phyloP scores from a whole-genome alignment of 2,329 filamentous ascomycete species.

The Aspergillus vadensis region DNA sequence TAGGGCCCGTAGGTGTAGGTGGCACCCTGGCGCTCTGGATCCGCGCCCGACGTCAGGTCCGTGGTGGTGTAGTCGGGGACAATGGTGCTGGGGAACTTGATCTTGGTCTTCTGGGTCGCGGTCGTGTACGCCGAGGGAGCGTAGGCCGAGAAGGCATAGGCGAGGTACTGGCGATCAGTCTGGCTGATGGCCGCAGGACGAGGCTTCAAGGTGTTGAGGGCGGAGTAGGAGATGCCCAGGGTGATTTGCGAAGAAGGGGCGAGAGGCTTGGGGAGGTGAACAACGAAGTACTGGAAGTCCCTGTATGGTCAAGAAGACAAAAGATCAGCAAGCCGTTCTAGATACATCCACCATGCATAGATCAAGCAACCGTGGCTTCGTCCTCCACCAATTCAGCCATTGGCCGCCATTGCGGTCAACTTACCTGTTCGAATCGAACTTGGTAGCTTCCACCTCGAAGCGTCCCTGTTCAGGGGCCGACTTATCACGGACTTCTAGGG shows the following conservation, averaged over 20 bases:
- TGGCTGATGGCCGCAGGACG: constrained; percentile 83
- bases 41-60: constrained; percentile 60
- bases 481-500: constrained; percentile 89
- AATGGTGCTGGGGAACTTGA: constrained; percentile 79
- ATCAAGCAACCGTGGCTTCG: constrained; percentile 20
- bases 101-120: constrained; percentile 92
- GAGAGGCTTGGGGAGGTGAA: constrained; percentile 75
- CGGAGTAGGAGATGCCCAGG: constrained; percentile 80
- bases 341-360: neutral
- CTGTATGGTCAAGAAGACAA: constrained; percentile 44
- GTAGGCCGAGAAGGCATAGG: constrained; percentile 84
- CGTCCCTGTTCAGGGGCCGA: constrained; percentile 69
- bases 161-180: constrained; percentile 80
- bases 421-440: constrained; percentile 57
- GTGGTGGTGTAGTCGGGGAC: constrained; percentile 82
- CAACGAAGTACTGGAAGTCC: constrained; percentile 78
- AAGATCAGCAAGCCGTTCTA: neutral
- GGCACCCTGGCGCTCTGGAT: constrained; percentile 79
- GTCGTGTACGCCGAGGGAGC: constrained; percentile 80
- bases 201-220: constrained; percentile 75
- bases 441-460: constrained; percentile 71
- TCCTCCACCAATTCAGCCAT: constrained; percentile 21
- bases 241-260: constrained; percentile 77
- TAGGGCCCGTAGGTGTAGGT: constrained; percentile 92
- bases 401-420: constrained; percentile 57